phyloP scores from a whole-genome alignment of 2,329 filamentous ascomycete species.

The Nemania diffusa region DNA sequence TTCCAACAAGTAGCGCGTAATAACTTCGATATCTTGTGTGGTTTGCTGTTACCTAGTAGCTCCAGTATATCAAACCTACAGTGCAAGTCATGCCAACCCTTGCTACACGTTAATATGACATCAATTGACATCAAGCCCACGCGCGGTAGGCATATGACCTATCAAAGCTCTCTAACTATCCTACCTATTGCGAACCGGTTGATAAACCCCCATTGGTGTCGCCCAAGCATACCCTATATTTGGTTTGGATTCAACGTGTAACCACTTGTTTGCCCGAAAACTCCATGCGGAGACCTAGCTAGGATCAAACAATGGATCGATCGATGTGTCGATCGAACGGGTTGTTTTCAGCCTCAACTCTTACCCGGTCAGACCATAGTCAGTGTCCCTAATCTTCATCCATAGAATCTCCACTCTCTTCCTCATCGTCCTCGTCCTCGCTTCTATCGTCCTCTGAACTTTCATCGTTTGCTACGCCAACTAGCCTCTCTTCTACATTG shows the following conservation, averaged over 20 bases:
- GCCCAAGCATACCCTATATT: slow-evolving; percentile 1
- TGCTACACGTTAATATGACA: slow-evolving; percentile 1
- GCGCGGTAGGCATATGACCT: neutral
- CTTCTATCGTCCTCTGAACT: slow-evolving; percentile 58
- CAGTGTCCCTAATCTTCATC: slow-evolving; percentile 60
- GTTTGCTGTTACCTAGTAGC: slow-evolving; percentile 2
- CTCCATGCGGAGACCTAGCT: slow-evolving; percentile 18
- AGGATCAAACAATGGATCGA: slow-evolving; percentile 27
- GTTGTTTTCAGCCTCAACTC: slow-evolving; percentile 28
- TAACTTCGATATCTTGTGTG: neutral
- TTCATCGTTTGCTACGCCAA: slow-evolving; percentile 77
- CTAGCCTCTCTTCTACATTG: slow-evolving; percentile 77
- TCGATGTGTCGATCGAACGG: slow-evolving; percentile 37
- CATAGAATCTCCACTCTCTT: slow-evolving; percentile 62
- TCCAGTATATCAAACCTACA: slow-evolving; percentile 4
- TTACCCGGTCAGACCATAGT: slow-evolving; percentile 9
- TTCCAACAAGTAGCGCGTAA: neutral
- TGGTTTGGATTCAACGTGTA: neutral
- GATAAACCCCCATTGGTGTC: neutral
- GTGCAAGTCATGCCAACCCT: neutral
- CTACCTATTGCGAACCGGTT: neutral
- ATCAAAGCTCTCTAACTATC: neutral
- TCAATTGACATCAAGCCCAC: neutral
- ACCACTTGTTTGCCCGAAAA: slow-evolving; percentile 13
- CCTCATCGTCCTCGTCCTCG: slow-evolving; percentile 48